Evolutionary conservation across 768 basidiomycete species (phyloP).

Genomic region (Lyophyllum shimeji): DNA sequence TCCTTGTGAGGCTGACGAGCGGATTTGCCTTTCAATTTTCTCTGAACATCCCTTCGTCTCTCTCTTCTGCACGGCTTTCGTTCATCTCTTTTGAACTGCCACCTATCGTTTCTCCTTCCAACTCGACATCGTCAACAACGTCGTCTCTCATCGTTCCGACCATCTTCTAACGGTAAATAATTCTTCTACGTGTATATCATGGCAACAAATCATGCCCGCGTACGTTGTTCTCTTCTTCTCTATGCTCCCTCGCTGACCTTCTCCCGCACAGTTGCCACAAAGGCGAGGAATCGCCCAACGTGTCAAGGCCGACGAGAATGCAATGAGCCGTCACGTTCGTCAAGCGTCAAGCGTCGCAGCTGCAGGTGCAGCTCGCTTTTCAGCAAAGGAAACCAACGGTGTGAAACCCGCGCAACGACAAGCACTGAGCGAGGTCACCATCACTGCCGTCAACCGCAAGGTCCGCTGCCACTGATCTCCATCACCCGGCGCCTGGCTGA

Average conservation of each 20-base stretch:
- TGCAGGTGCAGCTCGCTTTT: conserved; percentile 49
- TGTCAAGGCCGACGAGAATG: conserved; percentile 77
- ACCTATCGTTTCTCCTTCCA: conserved; percentile 31
- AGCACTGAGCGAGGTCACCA: conserved; percentile 81
- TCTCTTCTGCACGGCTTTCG: conserved; percentile 15
- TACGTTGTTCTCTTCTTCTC: conserved; percentile 32
- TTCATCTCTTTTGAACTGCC: conserved; percentile 17
- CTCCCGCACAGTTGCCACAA: conserved; percentile 53
- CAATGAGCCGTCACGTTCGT: conserved; percentile 64
- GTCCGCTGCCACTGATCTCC: conserved; percentile 36
- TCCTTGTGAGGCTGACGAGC: conserved; percentile 39
- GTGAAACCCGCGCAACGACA: conserved; percentile 64
- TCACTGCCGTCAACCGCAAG: conserved; percentile 75
- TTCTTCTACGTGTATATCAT: conserved; percentile 36
- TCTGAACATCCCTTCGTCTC: conserved; percentile 22
- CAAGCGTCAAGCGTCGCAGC: conserved; percentile 52
- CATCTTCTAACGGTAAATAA: conserved; percentile 24
- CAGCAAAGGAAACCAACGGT: conserved; percentile 42
- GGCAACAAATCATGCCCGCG: conserved; percentile 63
- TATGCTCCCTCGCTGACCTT: conserved; percentile 13
- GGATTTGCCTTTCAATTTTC: conserved; percentile 23
- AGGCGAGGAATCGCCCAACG: conserved; percentile 69
- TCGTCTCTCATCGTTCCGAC: conserved; percentile 18
- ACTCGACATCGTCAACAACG: conserved; percentile 18
- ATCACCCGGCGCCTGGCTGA: conserved; percentile 13